Evolutionary conservation across 345 rosid species (phyloP).

Genomic region (sweet orange (Citrus sinensis)): DVS_A1.0 CM039161.1:7062501-7063000

Average conservation of each 20-base stretch:
- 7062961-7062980: too few species aligned
- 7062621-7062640: not conserved
- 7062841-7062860: not conserved
- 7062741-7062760: not conserved
- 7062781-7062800: not conserved
- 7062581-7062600: not conserved
- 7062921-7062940: too few species aligned
- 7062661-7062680: not conserved
- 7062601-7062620: constrained; percentile 7
- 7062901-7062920: too few species aligned
- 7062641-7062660: not conserved
- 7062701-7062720: not conserved
- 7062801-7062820: not conserved
- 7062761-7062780: not conserved
- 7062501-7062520: not conserved
- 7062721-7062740: not conserved
- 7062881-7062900: not conserved
- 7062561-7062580: too few species aligned
- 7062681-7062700: not conserved
- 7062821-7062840: not conserved
- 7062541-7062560: not conserved
- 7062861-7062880: not conserved
- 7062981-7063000: not conserved
- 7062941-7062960: too few species aligned
- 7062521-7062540: constrained; percentile 8